phyloP scores from a whole-genome alignment of 176 grass and related monocot genomes.

The Zizania latifolia region DNA sequence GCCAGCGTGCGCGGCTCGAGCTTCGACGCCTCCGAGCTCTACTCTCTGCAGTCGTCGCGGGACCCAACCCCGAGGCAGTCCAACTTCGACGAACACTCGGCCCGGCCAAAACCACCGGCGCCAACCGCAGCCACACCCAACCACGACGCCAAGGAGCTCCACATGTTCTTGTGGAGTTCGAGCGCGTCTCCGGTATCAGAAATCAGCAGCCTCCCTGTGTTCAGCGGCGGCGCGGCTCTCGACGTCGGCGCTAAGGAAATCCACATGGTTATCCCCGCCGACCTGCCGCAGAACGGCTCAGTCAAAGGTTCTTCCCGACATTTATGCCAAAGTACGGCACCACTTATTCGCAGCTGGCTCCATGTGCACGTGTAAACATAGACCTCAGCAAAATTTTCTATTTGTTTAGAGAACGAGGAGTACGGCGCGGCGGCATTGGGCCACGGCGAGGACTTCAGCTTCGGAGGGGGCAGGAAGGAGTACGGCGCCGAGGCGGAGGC shows the following conservation, averaged over 20 bases:
- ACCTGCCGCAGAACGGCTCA: conserved; percentile 50
- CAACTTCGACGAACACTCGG: conserved; percentile 68
- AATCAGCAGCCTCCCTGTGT: conserved; percentile 59
- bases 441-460: conserved; percentile 38
- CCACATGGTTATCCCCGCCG: conserved; percentile 72
- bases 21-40: conserved; percentile 62
- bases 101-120: not conserved
- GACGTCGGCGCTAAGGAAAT: conserved; percentile 78
- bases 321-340: not conserved
- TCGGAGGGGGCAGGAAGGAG: conserved; percentile 23
- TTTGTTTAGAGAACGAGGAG: conserved; percentile 13
- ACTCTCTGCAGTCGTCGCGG: conserved; percentile 66
- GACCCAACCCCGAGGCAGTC: conserved; percentile 72
- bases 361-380: not conserved
- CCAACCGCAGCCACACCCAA: conserved; percentile 3
- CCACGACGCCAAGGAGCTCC: conserved; percentile 89
- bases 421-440: not conserved
- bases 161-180: conserved; percentile 99
- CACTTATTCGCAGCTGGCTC: conserved; percentile 16
- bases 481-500: conserved; percentile 27
- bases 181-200: conserved; percentile 82
- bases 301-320: conserved; percentile 51
- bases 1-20: conserved; percentile 42
- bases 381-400: not conserved
- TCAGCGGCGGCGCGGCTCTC: conserved; percentile 13